Percentiles rank a stretch among this genome's conserved stretches.
These are phyloP conservation scores for Xylariaceae sp. DNA, from an alignment of 2,329 filamentous ascomycete species.

Conservation along the genomic window DNA sequence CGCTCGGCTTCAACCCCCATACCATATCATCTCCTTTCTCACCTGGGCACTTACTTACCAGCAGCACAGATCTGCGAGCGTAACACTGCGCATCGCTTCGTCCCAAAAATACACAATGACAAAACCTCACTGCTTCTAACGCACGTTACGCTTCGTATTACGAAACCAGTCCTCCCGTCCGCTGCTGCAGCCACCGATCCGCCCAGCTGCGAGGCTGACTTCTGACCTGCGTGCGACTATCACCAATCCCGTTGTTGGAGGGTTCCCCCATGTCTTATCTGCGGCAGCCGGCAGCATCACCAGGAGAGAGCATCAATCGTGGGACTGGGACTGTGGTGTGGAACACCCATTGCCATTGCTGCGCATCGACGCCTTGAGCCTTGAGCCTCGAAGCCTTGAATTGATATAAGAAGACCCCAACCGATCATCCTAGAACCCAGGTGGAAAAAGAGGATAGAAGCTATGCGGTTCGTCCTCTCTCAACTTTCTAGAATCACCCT, in stretches of 20 bases:
- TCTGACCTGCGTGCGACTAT: too few relatives aligned
- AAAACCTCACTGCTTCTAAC: conserved; percentile 8
- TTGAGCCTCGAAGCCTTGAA: conserved; percentile 20
- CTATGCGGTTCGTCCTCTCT: conserved; percentile 30
- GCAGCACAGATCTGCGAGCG: conserved; percentile 26
- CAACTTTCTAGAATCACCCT: conserved; percentile 16
- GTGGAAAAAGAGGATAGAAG: conserved; percentile 22
- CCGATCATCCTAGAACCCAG: conserved; percentile 14
- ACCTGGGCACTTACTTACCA: conserved; percentile 10
- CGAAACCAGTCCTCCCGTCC: conserved; percentile 20
- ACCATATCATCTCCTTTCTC: conserved; percentile 22
- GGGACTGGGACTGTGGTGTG: conserved; percentile 19
- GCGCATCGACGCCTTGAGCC: conserved; percentile 19
- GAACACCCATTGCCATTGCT: conserved; percentile 19
- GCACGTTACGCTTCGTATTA: conserved; percentile 19
- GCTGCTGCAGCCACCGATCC: conserved; percentile 31
- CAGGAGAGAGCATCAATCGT: conserved; percentile 18
- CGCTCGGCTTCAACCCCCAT: conserved; percentile 30
- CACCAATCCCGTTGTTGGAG: conserved; percentile 38
- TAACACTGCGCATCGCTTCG: conserved; percentile 31
- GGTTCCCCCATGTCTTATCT: conserved; percentile 34
- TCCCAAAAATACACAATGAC: conserved; percentile 26
- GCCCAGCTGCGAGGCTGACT: conserved; percentile 29
- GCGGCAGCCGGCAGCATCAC: conserved; percentile 33
- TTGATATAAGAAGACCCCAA: conserved; percentile 27